Base-by-base conservation (phyloP, 176 grass and related monocot species). In the Themeda triandra region DNA sequence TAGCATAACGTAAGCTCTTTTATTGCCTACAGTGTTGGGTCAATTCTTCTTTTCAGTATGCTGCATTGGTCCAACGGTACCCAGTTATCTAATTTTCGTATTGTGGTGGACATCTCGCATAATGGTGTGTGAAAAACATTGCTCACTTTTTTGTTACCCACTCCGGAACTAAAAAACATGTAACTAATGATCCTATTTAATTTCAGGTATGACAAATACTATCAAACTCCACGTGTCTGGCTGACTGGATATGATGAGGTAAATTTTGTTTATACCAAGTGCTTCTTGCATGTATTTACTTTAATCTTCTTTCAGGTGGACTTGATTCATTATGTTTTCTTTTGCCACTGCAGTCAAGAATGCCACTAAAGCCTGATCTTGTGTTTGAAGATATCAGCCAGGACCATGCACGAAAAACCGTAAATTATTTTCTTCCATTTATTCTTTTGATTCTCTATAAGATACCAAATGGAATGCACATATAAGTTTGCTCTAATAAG, bases 241-340 rank as follows among this genome's bases (percentile, higher is more conserved):
- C 96, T 98, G 80, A 95, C 96, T 3, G 96, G 92, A 87, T 98
- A 98, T 87, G 96, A 98, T 75, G 96, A 98, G 92, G 96, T 98
- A 88, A 90, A 14, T 77, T 80, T 85, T 46, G 13, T 31, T 23
- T 76, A 35, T 41, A 83, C 11, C 35, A 35, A 83, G 37, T 80
- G 44, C 29, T 45, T 53, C 15, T 84, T 37, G 1, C n/a, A 71
- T 77, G 2, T 65, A 17, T 13, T 27, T 81, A 82, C 19, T 46
- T 1, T 41, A 8, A 24, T 49, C 36, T 83, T 86, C 19, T 70
- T 58, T 32, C 44, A 37, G 13, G 35, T 73, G n/a, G 64, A 73
- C 23, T 31, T 19, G 48, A 51, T 51, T 49, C 44, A 46, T 46
- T 17, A 72, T 66, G 0, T 62, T 58, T 56, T 78, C 66, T 11